Evolutionary conservation across 2,329 filamentous ascomycete species (phyloP), one percentile per base, ranked within the genome.

Genomic region (Botryotinia narcissicola): DNA sequence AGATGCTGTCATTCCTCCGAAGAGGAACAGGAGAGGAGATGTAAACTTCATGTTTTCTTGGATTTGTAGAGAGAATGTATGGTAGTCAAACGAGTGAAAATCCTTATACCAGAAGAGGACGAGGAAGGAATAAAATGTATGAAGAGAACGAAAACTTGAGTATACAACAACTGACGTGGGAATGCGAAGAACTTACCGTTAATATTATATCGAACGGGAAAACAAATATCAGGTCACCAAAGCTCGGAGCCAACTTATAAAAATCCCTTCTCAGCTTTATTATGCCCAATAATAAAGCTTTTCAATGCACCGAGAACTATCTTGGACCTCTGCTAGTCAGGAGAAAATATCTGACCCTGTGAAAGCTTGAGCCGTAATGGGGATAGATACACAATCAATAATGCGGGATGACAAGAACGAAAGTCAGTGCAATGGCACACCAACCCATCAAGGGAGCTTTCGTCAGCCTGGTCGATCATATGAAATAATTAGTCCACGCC

Each of bases 21-120:
- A 29, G 54, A 70, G 67, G 51, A 70, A n/a, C 25, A 61, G 29
- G n/a, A 70, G n/a, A n/a, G 67, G 54, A 68, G 46, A 70, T 18
- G 16, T n/a, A n/a, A 70, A n/a, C 29, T 70, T 70, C 67, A 70
- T 70, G 6, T 25, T 70, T 70, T 20, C 5, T 44, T 20, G 20
- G 18, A 29, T 35, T 54, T 22, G 12, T 25, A 61, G 61, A 46
- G 29, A 25, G 18, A 32, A 54, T 46, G 54, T 44, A 35, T 67
- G 20, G 48, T 7, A 12, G 48, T 12, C 32, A 25, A 70, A 68
- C 48, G 66, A 29, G 22, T 68, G 35, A 18, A 42, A 18, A 42
- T 42, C 35, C 35, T 68, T 32, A 29, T 20, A 20, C 29, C 12
- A 61, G 32, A n/a, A 32, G 29, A 61, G 18, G 51, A 44, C 12